phyloP scores from a whole-genome alignment of 2,329 filamentous ascomycete species.

The Graphium sp. region DNA sequence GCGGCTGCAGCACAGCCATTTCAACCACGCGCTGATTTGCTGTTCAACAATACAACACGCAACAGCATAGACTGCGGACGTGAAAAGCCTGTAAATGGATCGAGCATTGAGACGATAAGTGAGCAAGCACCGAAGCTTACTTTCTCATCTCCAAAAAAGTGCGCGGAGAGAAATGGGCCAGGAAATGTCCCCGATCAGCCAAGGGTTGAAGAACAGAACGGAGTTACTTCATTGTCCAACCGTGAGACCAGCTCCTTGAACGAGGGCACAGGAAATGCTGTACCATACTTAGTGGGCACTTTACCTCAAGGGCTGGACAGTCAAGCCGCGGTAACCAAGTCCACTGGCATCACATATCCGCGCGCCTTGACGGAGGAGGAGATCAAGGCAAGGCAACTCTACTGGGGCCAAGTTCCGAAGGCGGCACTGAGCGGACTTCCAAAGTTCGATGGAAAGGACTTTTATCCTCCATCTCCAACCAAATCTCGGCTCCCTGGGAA shows the following conservation, averaged over 20 bases:
- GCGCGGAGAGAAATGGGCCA: no score
- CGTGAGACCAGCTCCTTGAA: neutral
- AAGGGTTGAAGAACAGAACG: no score
- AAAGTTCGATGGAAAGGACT: constrained; percentile 49
- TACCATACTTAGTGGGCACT: constrained; percentile 38
- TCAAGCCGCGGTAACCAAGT: no score
- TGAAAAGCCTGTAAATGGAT: no score
- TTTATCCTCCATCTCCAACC: constrained; percentile 39
- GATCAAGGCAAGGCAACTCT: constrained; percentile 38
- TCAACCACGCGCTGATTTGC: constrained; percentile 26
- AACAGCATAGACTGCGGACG: no score
- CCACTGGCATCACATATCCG: constrained; percentile 35
- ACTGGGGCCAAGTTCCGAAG: constrained; percentile 39
- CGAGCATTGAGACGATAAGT: no score
- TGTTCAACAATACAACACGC: no score
- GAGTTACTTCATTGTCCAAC: neutral
- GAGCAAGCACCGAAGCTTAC: no score
- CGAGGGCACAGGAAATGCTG: constrained; percentile 5
- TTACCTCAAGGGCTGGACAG: constrained; percentile 27
- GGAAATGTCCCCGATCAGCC: no score
- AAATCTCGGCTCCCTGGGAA: constrained; percentile 16
- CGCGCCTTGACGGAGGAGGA: constrained; percentile 43
- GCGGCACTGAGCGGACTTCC: constrained; percentile 34
- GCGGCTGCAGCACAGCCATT: constrained; percentile 33
- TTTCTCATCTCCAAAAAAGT: no score